Percentiles rank a stretch among this genome's conserved stretches.
phyloP scores from a whole-genome alignment of 2,329 filamentous ascomycete genomes.

The Massarina eburnea region DNA sequence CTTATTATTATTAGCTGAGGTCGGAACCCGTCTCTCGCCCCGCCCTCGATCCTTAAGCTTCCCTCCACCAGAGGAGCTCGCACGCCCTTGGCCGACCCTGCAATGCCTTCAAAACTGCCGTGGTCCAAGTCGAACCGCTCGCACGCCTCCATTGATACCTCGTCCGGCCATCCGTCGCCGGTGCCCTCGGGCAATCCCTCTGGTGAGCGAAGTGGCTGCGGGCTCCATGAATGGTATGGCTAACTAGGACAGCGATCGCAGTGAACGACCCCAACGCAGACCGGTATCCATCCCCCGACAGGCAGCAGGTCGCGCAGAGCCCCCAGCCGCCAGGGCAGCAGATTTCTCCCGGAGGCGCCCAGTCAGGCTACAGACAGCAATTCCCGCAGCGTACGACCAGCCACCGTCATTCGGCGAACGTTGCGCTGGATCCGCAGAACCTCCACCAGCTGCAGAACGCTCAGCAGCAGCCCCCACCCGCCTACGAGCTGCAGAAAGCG shows the following conservation, averaged over 20 bases:
- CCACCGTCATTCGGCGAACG: slow-evolving; percentile 32
- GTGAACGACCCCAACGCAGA: slow-evolving; percentile 34
- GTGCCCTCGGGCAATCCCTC: slow-evolving; percentile 35
- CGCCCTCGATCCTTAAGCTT: slow-evolving; percentile 13
- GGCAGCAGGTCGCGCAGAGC: slow-evolving; percentile 19
- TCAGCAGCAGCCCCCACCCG: slow-evolving; percentile 24
- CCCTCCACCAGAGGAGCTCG: slow-evolving; percentile 9
- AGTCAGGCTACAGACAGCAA: slow-evolving; percentile 20
- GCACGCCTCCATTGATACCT: slow-evolving; percentile 40
- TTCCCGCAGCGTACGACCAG: slow-evolving; percentile 34
- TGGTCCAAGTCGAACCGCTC: slow-evolving; percentile 44
- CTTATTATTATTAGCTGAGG: slow-evolving; percentile 40
- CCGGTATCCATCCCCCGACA: slow-evolving; percentile 26
- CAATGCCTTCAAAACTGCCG: slow-evolving; percentile 42
- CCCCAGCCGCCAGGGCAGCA: slow-evolving; percentile 13
- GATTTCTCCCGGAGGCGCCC: slow-evolving; percentile 11
- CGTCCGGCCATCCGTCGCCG: slow-evolving; percentile 37
- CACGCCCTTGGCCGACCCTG: slow-evolving; percentile 26
- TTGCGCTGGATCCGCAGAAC: slow-evolving; percentile 35
- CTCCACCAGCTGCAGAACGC: slow-evolving; percentile 25
- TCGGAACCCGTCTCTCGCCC: slow-evolving; percentile 16
- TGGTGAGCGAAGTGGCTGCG: slow-evolving; percentile 16
- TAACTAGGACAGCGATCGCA: slow-evolving; percentile 36
- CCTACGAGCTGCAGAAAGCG: slow-evolving; percentile 16
- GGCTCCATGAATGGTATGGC: slow-evolving; percentile 32